phyloP scores from a whole-genome alignment of 345 rosid species.

The Ceriops zippeliana region DNA sequence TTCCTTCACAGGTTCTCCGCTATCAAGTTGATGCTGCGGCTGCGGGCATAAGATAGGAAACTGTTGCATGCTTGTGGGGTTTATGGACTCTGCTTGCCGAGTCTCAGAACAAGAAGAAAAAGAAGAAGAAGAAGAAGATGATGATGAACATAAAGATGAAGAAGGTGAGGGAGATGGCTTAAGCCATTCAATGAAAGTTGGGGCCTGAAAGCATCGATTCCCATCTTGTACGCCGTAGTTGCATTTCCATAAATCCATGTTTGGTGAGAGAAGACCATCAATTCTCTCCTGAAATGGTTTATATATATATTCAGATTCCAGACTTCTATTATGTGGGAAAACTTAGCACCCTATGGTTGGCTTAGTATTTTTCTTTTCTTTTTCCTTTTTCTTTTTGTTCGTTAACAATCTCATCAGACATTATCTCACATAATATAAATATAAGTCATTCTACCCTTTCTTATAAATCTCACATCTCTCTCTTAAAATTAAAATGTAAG shows the following conservation, averaged over 20 bases:
- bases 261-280: constrained; percentile 11
- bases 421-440: no score
- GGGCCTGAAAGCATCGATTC: constrained; percentile 34
- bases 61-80: constrained; percentile 25
- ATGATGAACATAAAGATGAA: constrained; percentile 17
- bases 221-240: constrained; percentile 38
- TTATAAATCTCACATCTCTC: no score
- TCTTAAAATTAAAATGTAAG: no score
- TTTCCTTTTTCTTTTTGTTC: no score
- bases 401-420: no score
- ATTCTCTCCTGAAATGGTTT: constrained; percentile 22
- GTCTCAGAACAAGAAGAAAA: constrained; percentile 19
- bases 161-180: constrained; percentile 44
- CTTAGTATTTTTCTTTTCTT: constrained; percentile 17
- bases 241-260: constrained; percentile 55
- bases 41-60: constrained; percentile 17
- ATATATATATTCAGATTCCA: constrained; percentile 16
- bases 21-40: constrained; percentile 10
- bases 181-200: constrained; percentile 81
- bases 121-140: constrained; percentile 30
- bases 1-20: constrained; percentile 5
- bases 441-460: no score
- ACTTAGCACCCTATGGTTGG: constrained; percentile 27
- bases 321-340: constrained; percentile 46
- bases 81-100: constrained; percentile 28